phyloP scores from a whole-genome alignment of 441 rosid genomes.

The Metrosideros polymorpha region DNA sequence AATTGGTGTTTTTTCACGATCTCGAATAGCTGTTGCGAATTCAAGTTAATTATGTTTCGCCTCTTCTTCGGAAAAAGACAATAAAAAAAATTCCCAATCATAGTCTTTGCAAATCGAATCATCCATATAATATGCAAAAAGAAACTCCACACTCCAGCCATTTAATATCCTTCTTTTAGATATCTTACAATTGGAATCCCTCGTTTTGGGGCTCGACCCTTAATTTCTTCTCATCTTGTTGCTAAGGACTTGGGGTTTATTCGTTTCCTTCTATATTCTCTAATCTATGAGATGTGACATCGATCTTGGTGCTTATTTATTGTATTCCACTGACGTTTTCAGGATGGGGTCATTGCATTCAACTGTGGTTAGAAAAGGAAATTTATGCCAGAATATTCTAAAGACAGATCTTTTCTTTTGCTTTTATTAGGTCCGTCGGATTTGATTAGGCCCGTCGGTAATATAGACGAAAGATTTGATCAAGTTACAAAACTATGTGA shows the following conservation, averaged over 20 bases:
- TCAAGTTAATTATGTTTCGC: not conserved
- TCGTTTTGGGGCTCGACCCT: not conserved
- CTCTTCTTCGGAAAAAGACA: not conserved
- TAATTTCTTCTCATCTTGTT: not conserved
- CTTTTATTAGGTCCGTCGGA: not conserved
- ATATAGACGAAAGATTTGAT: not conserved
- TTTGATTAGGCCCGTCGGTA: not conserved
- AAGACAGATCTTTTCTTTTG: not conserved
- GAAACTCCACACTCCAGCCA: not conserved
- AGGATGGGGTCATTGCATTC: not conserved
- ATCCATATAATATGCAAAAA: not conserved
- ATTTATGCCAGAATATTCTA: not conserved
- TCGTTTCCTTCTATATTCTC: not conserved
- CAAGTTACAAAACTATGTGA: not conserved
- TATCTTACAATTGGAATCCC: too few species aligned
- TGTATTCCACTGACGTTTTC: not conserved
- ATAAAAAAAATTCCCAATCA: too few species aligned
- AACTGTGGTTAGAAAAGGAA: not conserved
- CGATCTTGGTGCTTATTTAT: not conserved
- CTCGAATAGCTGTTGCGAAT: accelerated
- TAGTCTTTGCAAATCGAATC: too few species aligned
- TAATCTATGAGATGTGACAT: not conserved
- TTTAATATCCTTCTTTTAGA: not conserved
- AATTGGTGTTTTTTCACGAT: not conserved
- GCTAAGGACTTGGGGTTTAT: not conserved